Conservation (phyloP, 441 rosid species). For the Melastoma candidum region DNA sequence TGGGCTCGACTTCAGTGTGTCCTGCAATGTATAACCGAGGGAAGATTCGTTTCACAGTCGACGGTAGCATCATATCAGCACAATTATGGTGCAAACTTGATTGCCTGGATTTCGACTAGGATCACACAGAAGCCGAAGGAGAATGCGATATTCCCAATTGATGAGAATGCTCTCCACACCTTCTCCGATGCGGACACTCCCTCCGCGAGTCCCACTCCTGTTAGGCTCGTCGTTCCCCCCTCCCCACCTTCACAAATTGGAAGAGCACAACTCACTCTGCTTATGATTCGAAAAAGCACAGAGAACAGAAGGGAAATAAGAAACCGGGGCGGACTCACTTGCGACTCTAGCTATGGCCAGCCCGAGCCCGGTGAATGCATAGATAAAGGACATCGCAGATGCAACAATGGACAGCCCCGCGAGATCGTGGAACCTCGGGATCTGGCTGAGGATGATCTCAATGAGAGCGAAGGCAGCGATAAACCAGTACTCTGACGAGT, state of each 20-base stretch:
- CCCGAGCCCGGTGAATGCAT: constrained; percentile 30
- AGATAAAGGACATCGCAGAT: constrained; percentile 33
- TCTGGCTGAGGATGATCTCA: constrained; percentile 27
- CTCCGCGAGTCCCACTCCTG: constrained; percentile 23
- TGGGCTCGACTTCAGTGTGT: constrained; percentile 38
- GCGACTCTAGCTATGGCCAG: constrained; percentile 28
- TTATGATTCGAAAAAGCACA: not conserved
- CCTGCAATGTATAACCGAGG: constrained; percentile 10
- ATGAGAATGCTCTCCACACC: constrained; percentile 37
- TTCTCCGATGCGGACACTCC: constrained; percentile 29
- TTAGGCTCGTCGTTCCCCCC: constrained; percentile 24
- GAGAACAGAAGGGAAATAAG: not conserved
- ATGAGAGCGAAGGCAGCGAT: constrained; percentile 29
- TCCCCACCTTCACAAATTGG: not conserved
- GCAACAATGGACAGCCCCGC: constrained; percentile 34
- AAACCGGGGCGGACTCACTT: constrained; percentile 7
- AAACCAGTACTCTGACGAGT: constrained; percentile 17
- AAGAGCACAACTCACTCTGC: constrained; percentile 25
- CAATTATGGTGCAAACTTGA: not conserved
- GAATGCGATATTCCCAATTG: constrained; percentile 37
- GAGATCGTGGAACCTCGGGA: constrained; percentile 31
- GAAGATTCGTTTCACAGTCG: not conserved
- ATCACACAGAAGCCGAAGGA: constrained; percentile 31
- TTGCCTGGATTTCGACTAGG: constrained; percentile 42
- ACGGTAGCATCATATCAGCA: not conserved